Evolutionary conservation across 768 basidiomycete species (phyloP).

Genomic region (Suillus ampliporus): DNA sequence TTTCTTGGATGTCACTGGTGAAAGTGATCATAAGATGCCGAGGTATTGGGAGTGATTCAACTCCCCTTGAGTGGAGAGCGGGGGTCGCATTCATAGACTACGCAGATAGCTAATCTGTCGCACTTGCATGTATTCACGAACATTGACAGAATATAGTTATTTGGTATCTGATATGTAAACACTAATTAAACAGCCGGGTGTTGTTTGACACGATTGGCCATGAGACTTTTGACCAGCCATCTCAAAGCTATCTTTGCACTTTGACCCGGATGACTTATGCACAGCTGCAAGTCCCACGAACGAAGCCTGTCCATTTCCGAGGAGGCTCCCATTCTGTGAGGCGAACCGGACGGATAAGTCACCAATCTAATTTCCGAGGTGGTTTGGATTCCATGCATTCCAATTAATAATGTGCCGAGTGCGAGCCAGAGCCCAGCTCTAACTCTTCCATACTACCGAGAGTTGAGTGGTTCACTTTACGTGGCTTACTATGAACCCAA

Average conservation of each 20-base stretch:
- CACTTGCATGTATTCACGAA: conserved; percentile 21
- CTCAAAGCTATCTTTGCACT: too few species aligned
- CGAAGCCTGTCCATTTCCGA: not conserved
- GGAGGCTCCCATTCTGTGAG: not conserved
- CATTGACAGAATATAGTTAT: conserved; percentile 19
- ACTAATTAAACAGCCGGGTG: too few species aligned
- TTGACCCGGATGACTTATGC: not conserved
- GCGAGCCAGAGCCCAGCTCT: not conserved
- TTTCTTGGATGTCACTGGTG: conserved; percentile 76
- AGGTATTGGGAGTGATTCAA: conserved; percentile 75
- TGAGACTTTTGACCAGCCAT: not conserved
- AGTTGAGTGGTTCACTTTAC: not conserved
- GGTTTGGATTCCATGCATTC: not conserved
- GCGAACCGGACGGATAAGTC: not conserved
- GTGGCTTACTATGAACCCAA: not conserved
- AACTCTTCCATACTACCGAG: not conserved
- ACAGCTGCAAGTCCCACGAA: not conserved
- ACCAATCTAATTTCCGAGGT: conserved; percentile 1
- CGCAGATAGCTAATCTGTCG: not conserved
- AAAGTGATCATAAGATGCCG: conserved; percentile 65
- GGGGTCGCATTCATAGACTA: not conserved
- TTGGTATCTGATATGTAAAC: conserved; percentile 14
- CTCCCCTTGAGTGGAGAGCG: not conserved
- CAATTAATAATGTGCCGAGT: not conserved
- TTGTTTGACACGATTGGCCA: too few species aligned